Conservation (phyloP, 2,329 filamentous ascomycete genomes). For the Fusarium sulawesiense region DNA sequence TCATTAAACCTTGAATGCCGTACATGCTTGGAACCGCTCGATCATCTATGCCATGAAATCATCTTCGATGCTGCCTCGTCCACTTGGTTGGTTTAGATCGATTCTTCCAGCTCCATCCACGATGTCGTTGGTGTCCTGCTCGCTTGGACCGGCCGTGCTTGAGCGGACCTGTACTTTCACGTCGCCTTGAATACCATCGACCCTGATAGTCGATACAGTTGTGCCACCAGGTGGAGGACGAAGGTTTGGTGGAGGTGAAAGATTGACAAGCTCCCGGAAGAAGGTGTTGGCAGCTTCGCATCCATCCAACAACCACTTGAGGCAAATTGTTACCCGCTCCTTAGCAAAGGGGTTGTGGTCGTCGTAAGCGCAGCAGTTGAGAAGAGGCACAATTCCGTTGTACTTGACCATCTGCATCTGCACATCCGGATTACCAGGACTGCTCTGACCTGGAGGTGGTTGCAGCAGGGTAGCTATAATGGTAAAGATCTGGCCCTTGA, state of each 20-base stretch:
- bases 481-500: slow-evolving; percentile 92
- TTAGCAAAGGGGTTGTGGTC: slow-evolving; percentile 95
- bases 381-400: slow-evolving; percentile 85
- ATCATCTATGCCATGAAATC: slow-evolving; percentile 57
- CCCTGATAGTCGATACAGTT: slow-evolving; percentile 58
- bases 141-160: slow-evolving; percentile 42
- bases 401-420: slow-evolving; percentile 88
- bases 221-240: slow-evolving; percentile 51
- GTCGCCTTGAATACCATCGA: slow-evolving; percentile 68
- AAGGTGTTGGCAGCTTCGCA: slow-evolving; percentile 79
- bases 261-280: slow-evolving; percentile 70
- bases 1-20: not conserved
- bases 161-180: slow-evolving; percentile 65
- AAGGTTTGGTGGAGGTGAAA: slow-evolving; percentile 55
- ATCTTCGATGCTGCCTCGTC: slow-evolving; percentile 54
- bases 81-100: slow-evolving; percentile 51
- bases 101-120: slow-evolving; percentile 58
- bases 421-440: slow-evolving; percentile 76
- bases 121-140: slow-evolving; percentile 52
- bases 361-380: slow-evolving; percentile 91
- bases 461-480: slow-evolving; percentile 91
- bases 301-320: slow-evolving; percentile 85
- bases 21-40: too few relatives aligned
- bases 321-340: slow-evolving; percentile 87
- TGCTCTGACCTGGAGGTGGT: slow-evolving; percentile 73